Conservation (phyloP, 306 rosid genomes). For the Malus asiatica region DNA sequence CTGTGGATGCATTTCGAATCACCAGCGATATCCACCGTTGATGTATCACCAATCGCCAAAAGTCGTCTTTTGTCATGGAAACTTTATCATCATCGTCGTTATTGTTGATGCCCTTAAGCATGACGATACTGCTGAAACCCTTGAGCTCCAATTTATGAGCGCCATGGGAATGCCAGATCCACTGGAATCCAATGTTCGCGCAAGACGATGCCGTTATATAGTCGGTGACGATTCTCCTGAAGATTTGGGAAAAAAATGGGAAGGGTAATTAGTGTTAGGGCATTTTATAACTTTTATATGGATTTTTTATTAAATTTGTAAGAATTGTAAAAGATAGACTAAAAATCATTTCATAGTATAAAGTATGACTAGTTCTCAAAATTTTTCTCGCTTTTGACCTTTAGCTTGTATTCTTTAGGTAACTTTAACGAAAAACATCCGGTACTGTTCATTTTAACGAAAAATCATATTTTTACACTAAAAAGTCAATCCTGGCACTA, state of each 20-base stretch:
- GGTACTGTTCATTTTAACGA: too few species aligned
- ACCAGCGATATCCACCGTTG: constrained; percentile 32
- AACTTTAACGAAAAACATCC: too few species aligned
- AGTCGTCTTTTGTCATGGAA: constrained; percentile 9
- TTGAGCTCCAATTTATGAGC: constrained; percentile 20
- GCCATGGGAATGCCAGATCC: constrained; percentile 14
- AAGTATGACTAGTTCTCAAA: too few species aligned
- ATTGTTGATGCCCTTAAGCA: background rate
- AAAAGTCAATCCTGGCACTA: too few species aligned
- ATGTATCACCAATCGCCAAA: constrained; percentile 15
- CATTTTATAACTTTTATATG: too few species aligned
- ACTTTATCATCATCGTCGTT: background rate
- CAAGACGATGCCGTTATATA: constrained; percentile 20
- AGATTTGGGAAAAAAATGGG: constrained; percentile 2
- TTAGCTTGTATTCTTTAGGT: too few species aligned
- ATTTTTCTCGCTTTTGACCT: too few species aligned
- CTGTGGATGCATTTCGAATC: constrained; percentile 34
- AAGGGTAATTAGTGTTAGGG: too few species aligned
- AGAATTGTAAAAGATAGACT: too few species aligned
- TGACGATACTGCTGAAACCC: constrained; percentile 1
- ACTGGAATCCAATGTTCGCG: constrained; percentile 26
- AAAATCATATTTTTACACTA: too few species aligned
- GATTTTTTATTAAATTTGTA: background rate
- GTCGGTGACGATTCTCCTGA: constrained; percentile 32
- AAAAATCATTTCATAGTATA: too few species aligned